Base-by-base conservation (phyloP, 495 filamentous ascomycete genomes). In the Trypethelium eluteriae region DNA sequence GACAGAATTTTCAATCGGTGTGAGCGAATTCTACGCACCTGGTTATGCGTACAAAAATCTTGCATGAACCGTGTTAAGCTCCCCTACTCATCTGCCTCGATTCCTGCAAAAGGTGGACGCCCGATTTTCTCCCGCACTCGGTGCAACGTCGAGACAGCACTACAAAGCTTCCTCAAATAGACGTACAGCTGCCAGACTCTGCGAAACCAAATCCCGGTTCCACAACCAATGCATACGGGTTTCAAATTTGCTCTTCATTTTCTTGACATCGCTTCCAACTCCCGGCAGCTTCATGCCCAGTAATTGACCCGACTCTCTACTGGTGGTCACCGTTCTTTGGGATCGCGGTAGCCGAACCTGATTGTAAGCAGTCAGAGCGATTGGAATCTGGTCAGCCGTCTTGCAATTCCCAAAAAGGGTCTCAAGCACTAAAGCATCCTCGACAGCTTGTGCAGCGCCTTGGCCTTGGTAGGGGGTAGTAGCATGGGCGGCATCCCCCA, bases 381-480 rank as follows among this genome's bases (percentile, higher is more conserved):
- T 53, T 11, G 49, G 49, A 53, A 53, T 53, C 5, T 53, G 49
- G 10, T 18, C 9, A 5, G 49, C 49, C 9, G 10, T 53, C 49
- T 53, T 53, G 49, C 49, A 53, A 53, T 53, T 11, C 5, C 49
- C 49, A 11, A 53, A 18, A 5, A 53, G n/a, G 5, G 49, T 53
- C n/a, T 53, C 49, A 5, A 53, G 49, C 5, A 53, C 49, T 18
- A 53, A 53, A 53, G 49, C 49, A 53, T 66, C 64, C 38, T 66
- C 64, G 35, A 66, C 62, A 7, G 64, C 64, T 61, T 57, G 44
- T 5, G 46, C 64, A n/a, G 64, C 64, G 32, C 64, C 64, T 39
- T 66, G 64, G 5, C 35, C 64, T n/a, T 39, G 35, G 64, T 34
- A 66, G 0, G 64, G 64, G 3, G 39, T 44, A 16, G 53, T 66